phyloP scores from a whole-genome alignment of 345 rosid species.

The Theobroma cacao region DNA sequence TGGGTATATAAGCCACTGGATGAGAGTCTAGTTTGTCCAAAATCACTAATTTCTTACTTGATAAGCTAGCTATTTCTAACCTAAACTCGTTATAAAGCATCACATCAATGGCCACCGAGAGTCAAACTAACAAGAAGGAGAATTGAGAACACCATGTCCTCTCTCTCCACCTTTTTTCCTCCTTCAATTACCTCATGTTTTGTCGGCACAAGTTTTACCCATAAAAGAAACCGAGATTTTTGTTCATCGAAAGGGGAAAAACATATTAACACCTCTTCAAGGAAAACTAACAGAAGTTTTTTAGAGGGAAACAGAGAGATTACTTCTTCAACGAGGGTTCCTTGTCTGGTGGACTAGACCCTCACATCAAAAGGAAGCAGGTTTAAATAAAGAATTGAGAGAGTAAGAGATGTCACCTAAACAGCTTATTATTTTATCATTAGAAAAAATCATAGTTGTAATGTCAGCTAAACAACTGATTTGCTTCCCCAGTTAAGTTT shows the following conservation, averaged over 20 bases:
- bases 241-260: conserved; percentile 2
- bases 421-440: conserved; percentile 11
- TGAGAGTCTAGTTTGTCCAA: conserved; percentile 10
- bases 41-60: conserved; percentile 13
- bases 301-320: conserved; percentile 26
- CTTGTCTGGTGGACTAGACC: conserved; percentile 47
- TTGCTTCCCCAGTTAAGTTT: conserved; percentile 70
- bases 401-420: conserved; percentile 39
- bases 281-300: conserved; percentile 24
- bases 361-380: conserved; percentile 22
- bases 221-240: conserved; percentile 14
- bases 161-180: neutral
- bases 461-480: conserved; percentile 61
- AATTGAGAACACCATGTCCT: neutral
- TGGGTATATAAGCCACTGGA: neutral
- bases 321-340: conserved; percentile 53
- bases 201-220: conserved; percentile 36
- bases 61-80: conserved; percentile 32
- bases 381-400: conserved; percentile 24
- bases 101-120: conserved; percentile 30
- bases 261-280: conserved; percentile 19
- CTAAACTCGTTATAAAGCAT: conserved; percentile 34
- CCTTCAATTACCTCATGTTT: conserved; percentile 27
- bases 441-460: conserved; percentile 24
- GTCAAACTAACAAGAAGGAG: conserved; percentile 35